These are phyloP conservation scores for Mortierella sp. DNA, from an alignment of 371 early-diverging fungal species.

Conservation along the genomic window DNA sequence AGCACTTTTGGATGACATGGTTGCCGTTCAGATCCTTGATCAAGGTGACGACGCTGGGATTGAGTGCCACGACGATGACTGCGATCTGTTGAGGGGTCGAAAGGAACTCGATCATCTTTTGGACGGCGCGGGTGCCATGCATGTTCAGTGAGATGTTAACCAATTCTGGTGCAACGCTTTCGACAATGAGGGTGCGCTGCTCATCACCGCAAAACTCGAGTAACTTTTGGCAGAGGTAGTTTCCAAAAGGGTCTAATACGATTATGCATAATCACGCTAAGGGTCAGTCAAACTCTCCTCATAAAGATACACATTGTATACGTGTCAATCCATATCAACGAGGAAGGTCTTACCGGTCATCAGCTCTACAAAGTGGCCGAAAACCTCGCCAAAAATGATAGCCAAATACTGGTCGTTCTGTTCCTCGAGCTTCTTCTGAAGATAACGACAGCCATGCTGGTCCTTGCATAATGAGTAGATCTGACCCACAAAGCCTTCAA, in stretches of 20 bases:
- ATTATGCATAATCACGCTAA: constrained; percentile 54
- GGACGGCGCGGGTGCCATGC: constrained; percentile 98
- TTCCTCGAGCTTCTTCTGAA: constrained; percentile 90
- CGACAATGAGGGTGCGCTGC: constrained; percentile 79
- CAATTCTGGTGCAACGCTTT: constrained; percentile 77
- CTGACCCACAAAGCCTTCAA: constrained; percentile 79
- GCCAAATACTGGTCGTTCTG: constrained; percentile 67
- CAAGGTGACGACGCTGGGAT: constrained; percentile 82
- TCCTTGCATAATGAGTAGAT: constrained; percentile 87
- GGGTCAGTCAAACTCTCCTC: neutral
- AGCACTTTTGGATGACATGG: constrained; percentile 98
- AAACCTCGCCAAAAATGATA: constrained; percentile 80
- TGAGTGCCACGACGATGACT: constrained; percentile 78
- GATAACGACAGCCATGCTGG: constrained; percentile 91
- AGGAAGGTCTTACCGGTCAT: constrained; percentile 87
- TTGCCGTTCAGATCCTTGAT: constrained; percentile 98
- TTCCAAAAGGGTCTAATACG: constrained; percentile 88
- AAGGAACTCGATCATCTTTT: constrained; percentile 92
- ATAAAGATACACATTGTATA: constrained; percentile 44
- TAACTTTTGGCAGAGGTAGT: constrained; percentile 92
- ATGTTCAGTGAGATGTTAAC: constrained; percentile 88
- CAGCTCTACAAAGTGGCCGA: constrained; percentile 77
- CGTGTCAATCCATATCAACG: constrained; percentile 47
- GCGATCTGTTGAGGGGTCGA: constrained; percentile 75
- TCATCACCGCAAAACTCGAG: constrained; percentile 81